Base-by-base conservation (phyloP, 1,139 yeast species). In the Saccharomyces hybrid region DNA sequence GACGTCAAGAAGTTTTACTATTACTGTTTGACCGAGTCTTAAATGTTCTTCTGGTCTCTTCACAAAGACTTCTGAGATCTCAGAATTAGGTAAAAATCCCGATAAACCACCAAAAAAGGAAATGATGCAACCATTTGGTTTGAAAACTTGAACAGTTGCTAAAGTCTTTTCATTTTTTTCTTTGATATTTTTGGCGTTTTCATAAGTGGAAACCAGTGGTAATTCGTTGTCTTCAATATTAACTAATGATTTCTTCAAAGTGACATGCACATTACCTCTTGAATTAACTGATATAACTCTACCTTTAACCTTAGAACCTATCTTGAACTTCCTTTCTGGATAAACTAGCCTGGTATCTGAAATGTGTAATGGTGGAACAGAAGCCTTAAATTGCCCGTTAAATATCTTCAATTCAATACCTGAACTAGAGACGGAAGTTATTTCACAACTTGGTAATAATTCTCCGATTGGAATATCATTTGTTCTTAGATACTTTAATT, bases 301-400 rank as follows among this genome's bases (percentile, higher is more conserved):
- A 57, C 86, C 95, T 64, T 80, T 86, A 44, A 88, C 87, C 61
- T 84, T 86, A 51, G 85, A 75, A 8, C 96, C 98, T 51, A 82
- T 81, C 70, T 88, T 88, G 76, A 84, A 93, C 67, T 90, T 88
- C 74, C 93, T 82, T 71, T 93, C 98, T 5, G 99, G 99, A 66
- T 90, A 85, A 6, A 84, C 82, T 59, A 93, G 76, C 66, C 83
- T 85, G 57, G 87, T 79, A 69, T 93, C 99, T 61, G 96, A 85
- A 71, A 93, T 81, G 64, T 91, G 96, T 44, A 75, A 68, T 31
- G 83, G 76, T 23, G 90, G 87, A 32, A 88, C 98, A 60, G 79
- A 74, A 2, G 90, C 99, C 53, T 80, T 83, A 61, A 88, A 85
- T 53, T 71, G 70, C 3, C 78, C 79, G 51, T 82, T 84, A 56